Base-by-base conservation (phyloP, 1,284 basidiomycete genomes). In the Volvariella surrecta region DNA sequence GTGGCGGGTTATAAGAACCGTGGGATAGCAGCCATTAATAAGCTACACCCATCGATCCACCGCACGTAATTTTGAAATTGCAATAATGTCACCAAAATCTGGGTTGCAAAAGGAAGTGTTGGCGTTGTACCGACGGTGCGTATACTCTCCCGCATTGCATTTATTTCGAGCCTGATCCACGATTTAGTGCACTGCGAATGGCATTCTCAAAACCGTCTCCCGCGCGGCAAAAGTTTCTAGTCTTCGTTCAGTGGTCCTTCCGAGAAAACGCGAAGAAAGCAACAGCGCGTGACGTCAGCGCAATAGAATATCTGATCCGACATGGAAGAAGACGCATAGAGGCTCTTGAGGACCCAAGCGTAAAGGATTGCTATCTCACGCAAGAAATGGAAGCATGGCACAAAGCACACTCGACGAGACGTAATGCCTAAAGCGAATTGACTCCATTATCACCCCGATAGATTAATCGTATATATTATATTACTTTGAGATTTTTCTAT, bases 61-160 rank as follows among this genome's bases (percentile, higher is more conserved):
- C 28, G 37, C 19, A 39, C 21, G 19, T 15, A 21, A 22, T 21
- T 38, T 43, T 37, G 32, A 34, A 6, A 7, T n/a, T n/a, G n/a
- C n/a, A n/a, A n/a, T 2, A 8, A 34, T 17, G 38, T 9, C 28
- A 40, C 13, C 24, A 6, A n/a, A 16, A 19, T 85, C 83, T 2
- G 84, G 84, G 10, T 63, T 87, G 17, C 85, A 88, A 56, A 76
- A 63, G 51, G 79, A 88, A 24, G 80, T 85, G 13, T 61, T 88
- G 20, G 66, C 73, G 10, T 66, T 88, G n/a, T 88, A 88, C 54
- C 70, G 82, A 63, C 71, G 82, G 84, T 80, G 39, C 51, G 68
- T 46, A 44, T 34, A 13, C 21, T 13, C 20, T 34, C 16, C 16
- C 37, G 13, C 47, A n/a, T 13, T 39, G 39, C 40, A 20, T 31